Evolutionary conservation across 176 grass and related monocot species (phyloP), one percentile per base, ranked within the genome.

Genomic region (Musa troglodytarum): DNA sequence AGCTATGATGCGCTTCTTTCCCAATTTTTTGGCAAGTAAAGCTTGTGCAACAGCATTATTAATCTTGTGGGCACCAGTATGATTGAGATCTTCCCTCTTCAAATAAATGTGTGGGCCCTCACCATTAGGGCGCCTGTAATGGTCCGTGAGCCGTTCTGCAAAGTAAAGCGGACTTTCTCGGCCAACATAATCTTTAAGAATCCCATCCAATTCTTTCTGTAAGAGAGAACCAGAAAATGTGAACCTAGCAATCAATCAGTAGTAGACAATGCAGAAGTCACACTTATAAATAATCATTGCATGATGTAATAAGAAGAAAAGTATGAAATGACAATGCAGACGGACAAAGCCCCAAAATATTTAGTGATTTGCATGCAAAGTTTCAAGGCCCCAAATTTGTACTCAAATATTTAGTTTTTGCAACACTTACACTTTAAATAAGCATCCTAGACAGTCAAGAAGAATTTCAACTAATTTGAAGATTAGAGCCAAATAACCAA

Each of bases 61-160:
- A 72, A 99, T 99, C 87, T 99, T 94, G 83, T 94, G 91, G 52
- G 95, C 95, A 16, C 91, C 95, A 2, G 95, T 99, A 77, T 99
- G 95, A 82, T 99, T 99, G 12, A 99, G 95, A 65, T 92, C 95
- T 85, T 99, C 91, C 65, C 95, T 93, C 86, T 99, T 99, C 0
- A 99, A 79, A 83, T 99, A 99, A 29, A 99, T 76, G 54, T 84
- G 72, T 0, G 88, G 91, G 13, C 88, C 95, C 0, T 82, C 87
- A 28, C 88, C 88, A 2, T 99, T 86, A 0, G 84, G 50, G 3
- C 75, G 88, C 72, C 74, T 83, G 78, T 94, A 99, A 69, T 94
- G 86, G 68, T 91, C 82, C 11, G 90, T 99, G 25, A 99, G 52
- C 49, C 88, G 82, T 82, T 99, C 95, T 2, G 91, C 95, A n/a